These are phyloP conservation scores for Pleurotus eryngii DNA, from an alignment of 768 basidiomycete genomes.

Conservation along the genomic window DNA sequence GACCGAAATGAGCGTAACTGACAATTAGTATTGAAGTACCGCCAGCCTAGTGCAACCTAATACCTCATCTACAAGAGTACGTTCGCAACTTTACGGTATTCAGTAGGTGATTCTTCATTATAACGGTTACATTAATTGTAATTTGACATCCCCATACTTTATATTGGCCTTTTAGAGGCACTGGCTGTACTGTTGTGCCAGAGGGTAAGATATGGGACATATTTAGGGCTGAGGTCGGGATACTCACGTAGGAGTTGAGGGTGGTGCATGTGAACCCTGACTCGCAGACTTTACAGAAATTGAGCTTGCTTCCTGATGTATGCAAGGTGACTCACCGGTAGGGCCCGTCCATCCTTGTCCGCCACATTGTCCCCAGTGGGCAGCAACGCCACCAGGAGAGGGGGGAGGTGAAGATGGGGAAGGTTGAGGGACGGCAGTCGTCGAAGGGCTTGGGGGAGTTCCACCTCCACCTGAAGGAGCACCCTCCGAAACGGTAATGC, in stretches of 20 bases:
- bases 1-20: too few relatives aligned
- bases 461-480: background rate
- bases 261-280: constrained; percentile 18
- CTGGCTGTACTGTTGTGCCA: constrained; percentile 33
- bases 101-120: background rate
- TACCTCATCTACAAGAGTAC: too few relatives aligned
- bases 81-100: background rate
- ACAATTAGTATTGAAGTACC: too few relatives aligned
- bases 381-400: constrained; percentile 9
- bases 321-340: constrained; percentile 6
- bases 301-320: background rate
- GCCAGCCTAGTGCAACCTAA: too few relatives aligned
- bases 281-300: constrained; percentile 11
- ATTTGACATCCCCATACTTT: background rate
- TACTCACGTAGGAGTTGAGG: constrained; percentile 18
- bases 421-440: constrained; percentile 12
- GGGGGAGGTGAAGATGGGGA: constrained; percentile 15
- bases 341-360: constrained; percentile 28
- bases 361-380: constrained; percentile 29
- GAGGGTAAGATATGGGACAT: background rate
- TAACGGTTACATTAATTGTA: background rate
- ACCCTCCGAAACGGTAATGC: constrained; percentile 12
- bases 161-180: constrained; percentile 16
- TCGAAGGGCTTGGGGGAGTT: constrained; percentile 14
- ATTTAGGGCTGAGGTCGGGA: background rate